phyloP scores from a whole-genome alignment of 108 stramenopile species.

The Skeletonema potamos region DNA sequence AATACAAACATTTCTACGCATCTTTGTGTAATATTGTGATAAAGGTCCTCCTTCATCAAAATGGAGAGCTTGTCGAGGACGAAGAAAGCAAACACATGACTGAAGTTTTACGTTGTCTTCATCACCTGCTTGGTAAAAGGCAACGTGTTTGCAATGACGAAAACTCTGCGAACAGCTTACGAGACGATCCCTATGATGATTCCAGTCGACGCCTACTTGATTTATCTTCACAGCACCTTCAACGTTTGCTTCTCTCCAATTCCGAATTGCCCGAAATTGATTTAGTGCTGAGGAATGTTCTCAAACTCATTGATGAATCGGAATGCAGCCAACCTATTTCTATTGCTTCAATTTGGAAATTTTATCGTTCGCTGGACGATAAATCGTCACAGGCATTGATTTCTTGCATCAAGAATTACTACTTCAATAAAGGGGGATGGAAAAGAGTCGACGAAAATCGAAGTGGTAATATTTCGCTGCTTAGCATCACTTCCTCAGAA shows the following conservation, averaged over 20 bases:
- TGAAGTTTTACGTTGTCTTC: not conserved
- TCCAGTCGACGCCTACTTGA: conserved; percentile 11
- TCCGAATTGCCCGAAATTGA: conserved; percentile 16
- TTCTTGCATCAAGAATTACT: conserved; percentile 7
- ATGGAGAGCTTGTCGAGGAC: not conserved
- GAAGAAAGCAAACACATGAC: not conserved
- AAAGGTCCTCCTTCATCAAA: conserved; percentile 1
- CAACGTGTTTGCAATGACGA: not conserved
- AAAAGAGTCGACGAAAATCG: not conserved
- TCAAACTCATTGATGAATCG: conserved; percentile 6
- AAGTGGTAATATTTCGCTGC: conserved; percentile 12
- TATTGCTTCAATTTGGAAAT: conserved; percentile 1
- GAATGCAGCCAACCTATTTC: not conserved
- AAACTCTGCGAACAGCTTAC: not conserved
- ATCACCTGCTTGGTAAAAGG: not conserved
- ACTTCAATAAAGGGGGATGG: conserved; percentile 11
- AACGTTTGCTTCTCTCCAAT: conserved; percentile 10
- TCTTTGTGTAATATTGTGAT: conserved; percentile 27
- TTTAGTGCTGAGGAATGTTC: conserved; percentile 8
- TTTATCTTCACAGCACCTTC: conserved; percentile 21
- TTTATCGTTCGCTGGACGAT: conserved; percentile 30
- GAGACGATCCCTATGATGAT: not conserved
- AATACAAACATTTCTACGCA: not conserved
- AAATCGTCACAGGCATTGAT: conserved; percentile 21
- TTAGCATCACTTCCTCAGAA: conserved; percentile 19